Evolutionary conservation across 257 asterid genomes (phyloP).

Genomic region (Hygrophila difformis): DNA sequence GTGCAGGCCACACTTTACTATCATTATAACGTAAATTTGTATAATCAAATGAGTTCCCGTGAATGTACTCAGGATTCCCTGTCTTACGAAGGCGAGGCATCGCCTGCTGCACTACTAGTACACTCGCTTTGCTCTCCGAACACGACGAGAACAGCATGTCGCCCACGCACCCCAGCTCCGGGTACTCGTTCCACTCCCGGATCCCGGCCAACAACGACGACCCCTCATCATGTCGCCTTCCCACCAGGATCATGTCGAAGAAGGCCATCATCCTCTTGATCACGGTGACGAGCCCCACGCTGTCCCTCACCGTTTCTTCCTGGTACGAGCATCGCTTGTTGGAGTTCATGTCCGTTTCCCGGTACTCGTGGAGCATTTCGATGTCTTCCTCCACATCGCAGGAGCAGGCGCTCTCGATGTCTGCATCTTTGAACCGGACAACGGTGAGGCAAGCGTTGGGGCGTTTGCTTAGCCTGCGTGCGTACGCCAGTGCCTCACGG

Average conservation of each 20-base stretch:
- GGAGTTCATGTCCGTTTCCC: constrained; percentile 6
- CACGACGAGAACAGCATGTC: constrained; percentile 27
- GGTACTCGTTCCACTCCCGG: constrained; percentile 32
- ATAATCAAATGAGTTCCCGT: no score
- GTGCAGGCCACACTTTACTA: no score
- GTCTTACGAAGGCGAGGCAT: neutral
- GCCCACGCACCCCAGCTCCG: constrained; percentile 37
- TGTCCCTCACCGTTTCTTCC: constrained; percentile 26
- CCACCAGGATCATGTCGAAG: constrained; percentile 31
- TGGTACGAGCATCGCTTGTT: constrained; percentile 17
- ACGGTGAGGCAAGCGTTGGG: constrained; percentile 21
- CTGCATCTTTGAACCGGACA: constrained; percentile 11
- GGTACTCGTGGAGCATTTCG: no score
- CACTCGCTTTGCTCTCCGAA: constrained; percentile 15
- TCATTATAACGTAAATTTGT: no score
- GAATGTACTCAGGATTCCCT: neutral
- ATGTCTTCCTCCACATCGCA: neutral
- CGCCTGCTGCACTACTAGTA: constrained; percentile 35
- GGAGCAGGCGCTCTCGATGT: neutral
- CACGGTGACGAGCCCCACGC: constrained; percentile 17
- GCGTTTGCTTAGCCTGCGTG: constrained; percentile 25
- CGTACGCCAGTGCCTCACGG: constrained; percentile 34
- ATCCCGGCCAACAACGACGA: constrained; percentile 24
- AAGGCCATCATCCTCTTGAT: constrained; percentile 16
- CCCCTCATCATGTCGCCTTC: constrained; percentile 26